A percentile compares a stretch with the other conserved stretches of the same genome.
These are phyloP conservation scores for Colletotrichum filicis DNA, from an alignment of 2,329 filamentous ascomycete genomes.

Conservation along the genomic window DNA sequence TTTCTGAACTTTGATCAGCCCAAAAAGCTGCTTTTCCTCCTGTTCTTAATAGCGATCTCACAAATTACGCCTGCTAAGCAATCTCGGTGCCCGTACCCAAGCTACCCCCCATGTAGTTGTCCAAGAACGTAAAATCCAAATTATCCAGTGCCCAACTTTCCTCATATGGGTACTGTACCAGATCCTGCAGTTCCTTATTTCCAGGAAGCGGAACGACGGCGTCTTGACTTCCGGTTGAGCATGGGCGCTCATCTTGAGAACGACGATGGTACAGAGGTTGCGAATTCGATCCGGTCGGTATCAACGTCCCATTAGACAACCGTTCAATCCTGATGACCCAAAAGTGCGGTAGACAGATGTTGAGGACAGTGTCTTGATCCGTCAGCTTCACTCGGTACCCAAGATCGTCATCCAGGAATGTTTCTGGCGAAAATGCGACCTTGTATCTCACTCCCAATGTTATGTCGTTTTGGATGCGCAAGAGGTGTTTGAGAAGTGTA, in stretches of 20 bases:
- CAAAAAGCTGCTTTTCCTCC: neutral
- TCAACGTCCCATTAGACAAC: neutral
- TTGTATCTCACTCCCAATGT: neutral
- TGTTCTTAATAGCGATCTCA: neutral
- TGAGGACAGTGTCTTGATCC: neutral
- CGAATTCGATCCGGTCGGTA: neutral
- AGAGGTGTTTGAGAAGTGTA: conserved; percentile 43
- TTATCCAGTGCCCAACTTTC: conserved; percentile 17
- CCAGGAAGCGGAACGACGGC: conserved; percentile 17
- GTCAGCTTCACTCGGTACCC: conserved; percentile 4
- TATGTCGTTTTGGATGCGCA: conserved; percentile 47
- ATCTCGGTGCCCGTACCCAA: neutral
- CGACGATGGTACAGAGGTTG: neutral
- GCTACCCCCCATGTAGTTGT: conserved; percentile 6
- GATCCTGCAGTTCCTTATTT: conserved; percentile 37
- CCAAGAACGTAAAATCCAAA: conserved; percentile 18
- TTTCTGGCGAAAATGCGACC: neutral
- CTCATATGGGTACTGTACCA: neutral
- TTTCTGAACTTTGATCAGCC: neutral
- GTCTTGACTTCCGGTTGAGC: neutral
- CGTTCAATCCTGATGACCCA: neutral
- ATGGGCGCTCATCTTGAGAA: neutral
- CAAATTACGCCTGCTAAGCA: no score
- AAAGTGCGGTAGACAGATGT: conserved; percentile 17
- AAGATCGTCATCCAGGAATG: conserved; percentile 2